A percentile compares a stretch with the other conserved stretches of the same genome.
phyloP scores from a whole-genome alignment of 2,329 filamentous ascomycete genomes.

The Colletotrichum aenigma region DNA sequence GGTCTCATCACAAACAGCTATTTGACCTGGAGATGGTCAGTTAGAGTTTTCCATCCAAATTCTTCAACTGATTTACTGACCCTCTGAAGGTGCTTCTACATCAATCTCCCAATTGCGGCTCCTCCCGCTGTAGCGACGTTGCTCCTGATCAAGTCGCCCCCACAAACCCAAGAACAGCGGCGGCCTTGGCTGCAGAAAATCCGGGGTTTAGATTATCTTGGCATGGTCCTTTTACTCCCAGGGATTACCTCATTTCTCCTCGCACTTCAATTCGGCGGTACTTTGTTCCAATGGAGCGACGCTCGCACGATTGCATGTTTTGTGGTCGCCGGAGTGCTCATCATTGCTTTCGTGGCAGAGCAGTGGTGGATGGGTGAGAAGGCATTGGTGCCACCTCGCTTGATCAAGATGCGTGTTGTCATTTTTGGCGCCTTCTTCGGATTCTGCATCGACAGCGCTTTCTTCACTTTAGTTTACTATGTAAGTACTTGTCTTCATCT shows the following conservation, averaged over 20 bases:
- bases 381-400: slow-evolving; percentile 39
- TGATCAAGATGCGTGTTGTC: slow-evolving; percentile 36
- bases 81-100: slow-evolving; percentile 24
- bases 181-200: slow-evolving; percentile 19
- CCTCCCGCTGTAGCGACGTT: slow-evolving; percentile 29
- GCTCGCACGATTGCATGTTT: slow-evolving; percentile 31
- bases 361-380: slow-evolving; percentile 35
- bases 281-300: slow-evolving; percentile 32
- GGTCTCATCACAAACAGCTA: slow-evolving; percentile 21
- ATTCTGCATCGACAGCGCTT: slow-evolving; percentile 18
- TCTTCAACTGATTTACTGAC: background rate
- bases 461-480: slow-evolving; percentile 5
- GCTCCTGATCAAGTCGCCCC: slow-evolving; percentile 13
- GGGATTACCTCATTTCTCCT: slow-evolving; percentile 42
- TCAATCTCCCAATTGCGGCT: slow-evolving; percentile 33
- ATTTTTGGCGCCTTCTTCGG: slow-evolving; percentile 26
- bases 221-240: slow-evolving; percentile 23
- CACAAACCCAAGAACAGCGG: slow-evolving; percentile 5
- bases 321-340: slow-evolving; percentile 30
- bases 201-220: slow-evolving; percentile 22
- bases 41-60: background rate
- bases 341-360: slow-evolving; percentile 30
- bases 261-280: slow-evolving; percentile 48
- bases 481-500: background rate
- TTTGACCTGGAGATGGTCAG: slow-evolving; percentile 9